Conservation (phyloP, 2,329 filamentous ascomycete genomes). For the Arthrobotrys musiformis region DNA sequence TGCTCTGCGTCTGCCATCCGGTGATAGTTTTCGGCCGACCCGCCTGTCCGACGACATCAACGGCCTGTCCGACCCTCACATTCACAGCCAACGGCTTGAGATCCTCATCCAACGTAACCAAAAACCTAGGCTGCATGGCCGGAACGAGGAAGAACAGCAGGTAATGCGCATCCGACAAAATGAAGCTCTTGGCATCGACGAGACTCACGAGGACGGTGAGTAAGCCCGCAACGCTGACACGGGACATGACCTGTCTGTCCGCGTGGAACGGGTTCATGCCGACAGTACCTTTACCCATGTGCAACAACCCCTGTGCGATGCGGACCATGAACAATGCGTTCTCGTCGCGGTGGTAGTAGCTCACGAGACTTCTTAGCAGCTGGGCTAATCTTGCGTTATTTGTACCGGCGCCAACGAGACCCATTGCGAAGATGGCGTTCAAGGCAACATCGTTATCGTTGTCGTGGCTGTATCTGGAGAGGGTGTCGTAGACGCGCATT, state of each 20-base stretch:
- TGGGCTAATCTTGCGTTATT: conserved; percentile 98
- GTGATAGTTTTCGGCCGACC: conserved; percentile 98
- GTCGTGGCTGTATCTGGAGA: conserved; percentile 97
- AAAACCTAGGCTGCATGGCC: conserved; percentile 95
- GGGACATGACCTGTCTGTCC: conserved; percentile 92
- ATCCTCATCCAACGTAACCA: conserved; percentile 94
- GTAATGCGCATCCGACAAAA: conserved; percentile 81
- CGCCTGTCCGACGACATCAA: conserved; percentile 96
- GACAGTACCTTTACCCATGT: conserved; percentile 99
- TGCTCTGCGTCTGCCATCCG: conserved; percentile 99
- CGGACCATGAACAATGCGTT: conserved; percentile 99
- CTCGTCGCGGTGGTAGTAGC: conserved; percentile 97
- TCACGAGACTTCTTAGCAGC: conserved; percentile 90
- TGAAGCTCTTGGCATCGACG: conserved; percentile 84
- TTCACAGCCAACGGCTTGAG: conserved; percentile 94
- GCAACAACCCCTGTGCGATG: conserved; percentile 87
- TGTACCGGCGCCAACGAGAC: conserved; percentile 92
- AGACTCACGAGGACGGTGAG: conserved; percentile 90
- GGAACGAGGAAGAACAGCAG: conserved; percentile 97
- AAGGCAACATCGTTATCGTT: conserved; percentile 98
- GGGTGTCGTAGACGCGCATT: conserved; percentile 99
- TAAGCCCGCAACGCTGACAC: conserved; percentile 87
- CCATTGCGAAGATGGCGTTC: conserved; percentile 99
- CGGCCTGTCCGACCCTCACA: conserved; percentile 95
- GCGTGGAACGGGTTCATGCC: conserved; percentile 99